Percentiles rank a stretch among this genome's conserved stretches.
Conservation (phyloP, 257 asterid genomes). For the Dorcoceras hygrometricum region DNA sequence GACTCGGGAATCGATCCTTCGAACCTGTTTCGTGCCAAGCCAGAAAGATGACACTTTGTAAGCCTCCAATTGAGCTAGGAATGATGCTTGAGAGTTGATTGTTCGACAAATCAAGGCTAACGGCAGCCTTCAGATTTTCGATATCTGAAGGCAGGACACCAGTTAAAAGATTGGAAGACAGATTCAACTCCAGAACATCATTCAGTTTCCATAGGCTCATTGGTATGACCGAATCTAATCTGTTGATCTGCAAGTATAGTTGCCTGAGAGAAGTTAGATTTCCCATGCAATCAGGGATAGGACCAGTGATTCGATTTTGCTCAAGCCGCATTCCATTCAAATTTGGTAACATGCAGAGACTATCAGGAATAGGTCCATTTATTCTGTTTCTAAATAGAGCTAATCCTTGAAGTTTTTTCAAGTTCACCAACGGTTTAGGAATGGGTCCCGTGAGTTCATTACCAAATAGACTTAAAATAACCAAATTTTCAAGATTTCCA, state of each 20-base stretch:
- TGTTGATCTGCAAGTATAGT: slow-evolving; percentile 11
- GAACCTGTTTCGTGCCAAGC: slow-evolving; percentile 23
- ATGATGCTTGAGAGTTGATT: slow-evolving; percentile 24
- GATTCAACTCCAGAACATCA: slow-evolving; percentile 13
- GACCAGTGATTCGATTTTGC: slow-evolving; percentile 19
- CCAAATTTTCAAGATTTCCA: slow-evolving; percentile 24
- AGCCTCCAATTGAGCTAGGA: slow-evolving; percentile 15
- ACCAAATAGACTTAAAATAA: background rate
- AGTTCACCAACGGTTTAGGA: slow-evolving; percentile 4
- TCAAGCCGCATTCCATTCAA: background rate
- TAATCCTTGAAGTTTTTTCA: slow-evolving; percentile 17
- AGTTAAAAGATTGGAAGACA: slow-evolving; percentile 24
- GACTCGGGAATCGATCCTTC: slow-evolving; percentile 28
- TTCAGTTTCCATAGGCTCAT: slow-evolving; percentile 17
- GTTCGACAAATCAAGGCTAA: slow-evolving; percentile 16
- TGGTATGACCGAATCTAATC: slow-evolving; percentile 21
- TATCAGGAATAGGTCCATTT: slow-evolving; percentile 16
- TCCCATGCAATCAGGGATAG: slow-evolving; percentile 27
- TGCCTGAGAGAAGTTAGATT: background rate
- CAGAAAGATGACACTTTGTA: slow-evolving; percentile 1
- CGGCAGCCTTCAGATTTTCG: slow-evolving; percentile 11
- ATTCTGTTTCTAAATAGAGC: background rate
- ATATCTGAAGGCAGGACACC: slow-evolving; percentile 25
- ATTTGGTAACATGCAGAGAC: background rate
- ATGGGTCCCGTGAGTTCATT: slow-evolving; percentile 23